Percentiles rank a stretch among this genome's conserved stretches.
Evolutionary conservation across 2,329 filamentous ascomycete genomes (phyloP).

Genomic region (Drechslerella stenobrocha): DNA sequence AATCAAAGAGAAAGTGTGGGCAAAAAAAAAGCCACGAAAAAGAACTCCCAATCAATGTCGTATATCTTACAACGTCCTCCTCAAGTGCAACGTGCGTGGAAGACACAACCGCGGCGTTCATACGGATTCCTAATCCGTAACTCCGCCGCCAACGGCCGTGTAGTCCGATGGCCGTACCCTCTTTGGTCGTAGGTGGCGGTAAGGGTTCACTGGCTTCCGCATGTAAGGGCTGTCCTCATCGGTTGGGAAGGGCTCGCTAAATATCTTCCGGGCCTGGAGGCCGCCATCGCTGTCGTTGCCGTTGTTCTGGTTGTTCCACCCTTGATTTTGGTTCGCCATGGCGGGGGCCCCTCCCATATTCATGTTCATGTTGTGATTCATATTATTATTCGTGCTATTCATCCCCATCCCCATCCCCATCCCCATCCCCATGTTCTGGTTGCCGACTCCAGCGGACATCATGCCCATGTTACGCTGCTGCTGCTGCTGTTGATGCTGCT

Average conservation of each 20-base stretch:
- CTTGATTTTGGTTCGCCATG: slow-evolving; percentile 40
- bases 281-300: slow-evolving; percentile 6
- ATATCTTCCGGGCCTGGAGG: slow-evolving; percentile 64
- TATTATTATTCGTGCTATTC: slow-evolving; percentile 57
- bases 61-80: slow-evolving; percentile 38
- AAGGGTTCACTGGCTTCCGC: slow-evolving; percentile 90
- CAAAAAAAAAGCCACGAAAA: slow-evolving; percentile 1
- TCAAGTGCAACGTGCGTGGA: neutral
- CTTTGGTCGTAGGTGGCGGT: slow-evolving; percentile 79
- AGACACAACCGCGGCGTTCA: neutral
- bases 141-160: slow-evolving; percentile 51
- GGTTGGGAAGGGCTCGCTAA: slow-evolving; percentile 62
- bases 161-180: slow-evolving; percentile 83
- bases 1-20: no score
- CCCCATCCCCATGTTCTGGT: slow-evolving; percentile 54
- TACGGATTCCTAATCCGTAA: slow-evolving; percentile 29
- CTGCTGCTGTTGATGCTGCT: slow-evolving; percentile 51
- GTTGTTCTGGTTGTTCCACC: slow-evolving; percentile 52
- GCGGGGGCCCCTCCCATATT: slow-evolving; percentile 46
- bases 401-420: slow-evolving; percentile 48
- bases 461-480: no score
- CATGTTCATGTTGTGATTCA: slow-evolving; percentile 53
- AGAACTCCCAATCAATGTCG: slow-evolving; percentile 23
- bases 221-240: slow-evolving; percentile 91
- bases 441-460: slow-evolving; percentile 52